Evolutionary conservation across 495 filamentous ascomycete genomes (phyloP).

Genomic region (Talaromyces wortmannii): DNA sequence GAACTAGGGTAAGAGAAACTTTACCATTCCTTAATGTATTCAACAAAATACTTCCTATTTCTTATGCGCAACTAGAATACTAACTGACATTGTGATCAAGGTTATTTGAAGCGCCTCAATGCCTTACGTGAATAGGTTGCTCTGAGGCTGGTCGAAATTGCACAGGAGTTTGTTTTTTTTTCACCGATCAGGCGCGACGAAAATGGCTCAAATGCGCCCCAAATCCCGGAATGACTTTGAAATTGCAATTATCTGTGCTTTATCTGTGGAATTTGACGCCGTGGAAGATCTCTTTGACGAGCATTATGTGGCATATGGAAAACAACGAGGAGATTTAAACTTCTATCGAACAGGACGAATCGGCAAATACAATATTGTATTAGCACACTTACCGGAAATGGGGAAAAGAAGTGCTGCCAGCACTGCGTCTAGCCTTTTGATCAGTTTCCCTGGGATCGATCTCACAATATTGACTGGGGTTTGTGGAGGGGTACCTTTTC

Average conservation of each 20-base stretch:
- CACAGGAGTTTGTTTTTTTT: background rate
- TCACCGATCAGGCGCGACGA: background rate
- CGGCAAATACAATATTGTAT: conserved; percentile 17
- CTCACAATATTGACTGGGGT: conserved; percentile 16
- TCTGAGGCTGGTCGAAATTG: background rate
- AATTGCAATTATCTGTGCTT: conserved; percentile 22
- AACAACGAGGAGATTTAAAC: conserved; percentile 14
- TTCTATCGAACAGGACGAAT: conserved; percentile 17
- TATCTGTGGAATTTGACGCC: conserved; percentile 17
- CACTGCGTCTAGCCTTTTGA: conserved; percentile 9
- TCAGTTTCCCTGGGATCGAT: conserved; percentile 12
- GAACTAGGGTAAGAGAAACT: background rate
- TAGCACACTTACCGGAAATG: conserved; percentile 13
- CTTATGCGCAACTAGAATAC: background rate
- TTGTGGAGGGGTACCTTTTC: conserved; percentile 14
- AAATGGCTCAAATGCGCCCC: conserved; percentile 1
- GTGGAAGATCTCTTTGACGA: conserved; percentile 16
- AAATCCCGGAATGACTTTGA: conserved; percentile 11
- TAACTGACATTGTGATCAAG: background rate
- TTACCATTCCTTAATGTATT: background rate
- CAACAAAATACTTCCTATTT: background rate
- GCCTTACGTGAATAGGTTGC: background rate
- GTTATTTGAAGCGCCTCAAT: background rate
- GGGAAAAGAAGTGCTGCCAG: conserved; percentile 14
- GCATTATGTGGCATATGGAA: conserved; percentile 9